A percentile compares a stretch with the other conserved stretches of the same genome.
Evolutionary conservation across 805 yeast genomes (phyloP).

Genomic region (Ogataea chonburiensis): DNA sequence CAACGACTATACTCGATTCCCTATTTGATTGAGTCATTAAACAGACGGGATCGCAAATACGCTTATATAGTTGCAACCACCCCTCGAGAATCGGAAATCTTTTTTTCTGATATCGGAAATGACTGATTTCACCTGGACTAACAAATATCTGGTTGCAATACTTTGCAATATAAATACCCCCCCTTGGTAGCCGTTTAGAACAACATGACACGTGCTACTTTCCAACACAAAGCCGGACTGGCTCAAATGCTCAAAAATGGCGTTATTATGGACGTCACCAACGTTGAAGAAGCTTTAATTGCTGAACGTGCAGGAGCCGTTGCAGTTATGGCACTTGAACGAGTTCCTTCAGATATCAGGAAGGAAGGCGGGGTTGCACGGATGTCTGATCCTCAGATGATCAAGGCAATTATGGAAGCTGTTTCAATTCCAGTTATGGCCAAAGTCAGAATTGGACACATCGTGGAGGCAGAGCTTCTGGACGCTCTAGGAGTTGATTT

Average conservation of each 20-base stretch:
- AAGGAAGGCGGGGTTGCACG: conserved; percentile 79
- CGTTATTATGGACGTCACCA: conserved; percentile 73
- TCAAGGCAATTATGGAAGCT: conserved; percentile 67
- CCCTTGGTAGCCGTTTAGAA: no score
- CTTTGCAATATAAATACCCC: conserved; percentile 5
- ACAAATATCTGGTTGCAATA: background rate
- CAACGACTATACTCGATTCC: conserved; percentile 38
- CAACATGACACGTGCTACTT: conserved; percentile 22
- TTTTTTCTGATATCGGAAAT: background rate
- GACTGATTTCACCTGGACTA: background rate
- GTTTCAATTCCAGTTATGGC: conserved; percentile 82
- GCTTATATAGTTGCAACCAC: conserved; percentile 1
- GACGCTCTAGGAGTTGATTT: conserved; percentile 73
- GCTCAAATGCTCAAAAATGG: conserved; percentile 87
- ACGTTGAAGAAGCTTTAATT: conserved; percentile 73
- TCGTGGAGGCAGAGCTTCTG: conserved; percentile 76
- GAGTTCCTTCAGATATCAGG: conserved; percentile 84
- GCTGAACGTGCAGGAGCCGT: conserved; percentile 87
- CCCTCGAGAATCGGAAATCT: conserved; percentile 1
- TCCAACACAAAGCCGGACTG: conserved; percentile 68
- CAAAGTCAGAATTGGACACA: conserved; percentile 79
- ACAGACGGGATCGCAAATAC: no score
- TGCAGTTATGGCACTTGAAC: conserved; percentile 86
- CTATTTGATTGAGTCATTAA: conserved; percentile 1
- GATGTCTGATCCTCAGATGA: conserved; percentile 84